Evolutionary conservation across 306 rosid genomes (phyloP).

Genomic region (Sicyos baderoa): DNA sequence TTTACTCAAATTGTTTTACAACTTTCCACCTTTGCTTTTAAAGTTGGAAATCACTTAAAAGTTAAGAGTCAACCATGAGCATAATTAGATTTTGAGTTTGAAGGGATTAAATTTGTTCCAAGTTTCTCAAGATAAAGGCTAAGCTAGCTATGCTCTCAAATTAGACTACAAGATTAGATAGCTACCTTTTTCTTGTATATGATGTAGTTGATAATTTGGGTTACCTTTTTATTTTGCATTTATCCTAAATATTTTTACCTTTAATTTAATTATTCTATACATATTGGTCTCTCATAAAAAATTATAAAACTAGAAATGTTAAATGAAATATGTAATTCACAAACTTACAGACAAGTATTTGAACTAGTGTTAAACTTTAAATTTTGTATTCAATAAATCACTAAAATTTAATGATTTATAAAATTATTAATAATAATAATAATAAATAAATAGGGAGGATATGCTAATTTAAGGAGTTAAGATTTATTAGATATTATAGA

Average conservation of each 20-base stretch:
- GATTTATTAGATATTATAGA: too few species aligned
- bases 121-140: constrained; percentile 12
- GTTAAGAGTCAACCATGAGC: not conserved
- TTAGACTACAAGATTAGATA: not conserved
- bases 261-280: not conserved
- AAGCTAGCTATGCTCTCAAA: not conserved
- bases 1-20: not conserved
- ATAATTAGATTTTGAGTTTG: not conserved
- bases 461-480: too few species aligned
- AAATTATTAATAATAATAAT: too few species aligned
- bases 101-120: not conserved
- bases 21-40: constrained; percentile 12
- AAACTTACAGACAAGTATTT: too few species aligned
- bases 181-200: not conserved
- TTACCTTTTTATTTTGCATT: not conserved
- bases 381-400: too few species aligned
- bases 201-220: not conserved
- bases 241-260: not conserved
- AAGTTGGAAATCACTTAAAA: constrained; percentile 5
- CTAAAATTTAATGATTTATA: too few species aligned
- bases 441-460: too few species aligned
- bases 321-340: too few species aligned
- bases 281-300: too few species aligned
- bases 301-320: too few species aligned
- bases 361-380: too few species aligned